Base-by-base conservation (phyloP, 192 early-diverging fungal genomes). In the Coemansia sp. region DNA sequence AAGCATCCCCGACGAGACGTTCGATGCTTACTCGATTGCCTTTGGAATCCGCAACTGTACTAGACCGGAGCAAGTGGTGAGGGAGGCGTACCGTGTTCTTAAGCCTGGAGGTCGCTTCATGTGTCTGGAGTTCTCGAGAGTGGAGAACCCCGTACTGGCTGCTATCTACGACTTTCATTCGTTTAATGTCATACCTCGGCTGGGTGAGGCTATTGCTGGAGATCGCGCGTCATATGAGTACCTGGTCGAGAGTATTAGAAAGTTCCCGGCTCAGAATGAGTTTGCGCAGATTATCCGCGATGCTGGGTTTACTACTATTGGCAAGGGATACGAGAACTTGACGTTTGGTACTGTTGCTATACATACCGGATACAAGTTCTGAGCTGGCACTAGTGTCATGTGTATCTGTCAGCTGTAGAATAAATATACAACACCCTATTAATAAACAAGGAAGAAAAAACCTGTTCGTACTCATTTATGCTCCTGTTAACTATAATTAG, bases 11-110 rank as follows among this genome's bases (percentile, higher is more conserved):
- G 88, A 91, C 73, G 87, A 89, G 34, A 90, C 91, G 13, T 88
- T 95, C 55, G 97, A 99, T 75, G 91, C 90, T 1, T 99, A 97
- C 75, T 95, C 96, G 3, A 99, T 99, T 65, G 95, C 97, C 27
- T 98, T 98, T 84, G 97, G 97, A 22, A 99, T 99, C 71, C 90
- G 96, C 69, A 99, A 99, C 81, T 96, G 94, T 82, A 98, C 97
- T 2, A 92, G 96, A 66, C 86, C 95, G 24, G 95, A 97, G 68
- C 85, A 80, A 12, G 97, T 96, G 2, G 82, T 99, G 34, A 76
- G 75, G 60, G 94, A 99, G 80, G 97, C 97, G 1, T 92, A 93
- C 82, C 89, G 97, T 47, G 95, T 98, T 10, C 86, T 99, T 43
- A 97, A 95, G 84, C 93, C 93, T 3, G 97, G 97, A 8, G 97